Evolutionary conservation across 192 early-diverging fungal species (phyloP), one percentile per base, ranked within the genome.

Genomic region (Podila horticola): DNA sequence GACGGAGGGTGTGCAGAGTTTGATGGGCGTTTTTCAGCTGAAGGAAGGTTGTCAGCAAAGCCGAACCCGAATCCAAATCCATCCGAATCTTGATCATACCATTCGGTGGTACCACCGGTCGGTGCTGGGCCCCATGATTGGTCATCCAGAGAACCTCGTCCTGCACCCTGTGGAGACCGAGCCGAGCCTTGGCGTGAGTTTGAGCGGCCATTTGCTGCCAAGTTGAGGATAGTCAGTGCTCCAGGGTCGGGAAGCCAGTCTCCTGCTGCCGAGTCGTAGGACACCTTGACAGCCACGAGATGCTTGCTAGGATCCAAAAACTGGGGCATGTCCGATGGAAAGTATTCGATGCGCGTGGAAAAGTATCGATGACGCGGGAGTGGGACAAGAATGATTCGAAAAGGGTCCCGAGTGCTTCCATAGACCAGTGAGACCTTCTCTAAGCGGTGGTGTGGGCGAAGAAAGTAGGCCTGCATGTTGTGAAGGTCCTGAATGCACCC

Each of bases 361-460:
- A 66, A 70, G 13, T 62, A 71, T 26, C 20, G 55, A 29, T 79
- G 75, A 19, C 70, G 63, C 6, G 6, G 33, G 36, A 79, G 45
- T 5, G 58, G 75, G 19, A 71, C 31, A 66, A 79, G 70, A 5
- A 52, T 31, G 3, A 79, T 38, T 5, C 75, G 62, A 20, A 71
- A 79, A 19, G 65, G 62, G 6, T 79, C 69, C 1, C 69, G 68
- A 17, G 49, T 66, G 36, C 58, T 79, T 41, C 75, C 75, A 31
- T 79, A 79, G 17, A 79, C 68, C 7, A 79, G 69, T 6, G 69
- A 34, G 26, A 67, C 69, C 33, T 28, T 52, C 2, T 71, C 57
- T 2, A 57, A 1, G 7, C 34, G 15, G n/a, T 66, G 61, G 20
- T 57, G 52, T 13, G 58, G 19, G 4, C 75, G 75, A 22, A 79